phyloP scores from a whole-genome alignment of 331 rosid species.

The Malus hybrid region DNA sequence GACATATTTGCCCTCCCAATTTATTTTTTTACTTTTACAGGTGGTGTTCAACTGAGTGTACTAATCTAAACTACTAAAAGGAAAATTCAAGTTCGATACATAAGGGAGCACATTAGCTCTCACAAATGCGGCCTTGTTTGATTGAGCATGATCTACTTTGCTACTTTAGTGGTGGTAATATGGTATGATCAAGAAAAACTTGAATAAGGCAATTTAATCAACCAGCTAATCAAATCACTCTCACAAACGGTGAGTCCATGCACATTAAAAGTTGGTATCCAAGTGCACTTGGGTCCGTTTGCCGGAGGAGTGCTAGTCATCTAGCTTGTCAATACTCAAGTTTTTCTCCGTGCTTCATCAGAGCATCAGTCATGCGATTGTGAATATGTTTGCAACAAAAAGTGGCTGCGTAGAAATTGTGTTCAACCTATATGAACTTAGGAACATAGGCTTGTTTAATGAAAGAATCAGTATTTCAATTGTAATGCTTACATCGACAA shows the following conservation, averaged over 20 bases:
- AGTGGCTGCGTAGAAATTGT: not conserved
- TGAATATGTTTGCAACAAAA: not conserved
- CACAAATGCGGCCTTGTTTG: no score
- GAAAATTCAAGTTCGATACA: no score
- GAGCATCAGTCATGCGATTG: not conserved
- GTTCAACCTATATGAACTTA: not conserved
- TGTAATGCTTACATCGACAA: not conserved
- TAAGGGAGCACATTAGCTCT: no score
- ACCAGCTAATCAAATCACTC: no score
- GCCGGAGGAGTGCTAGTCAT: no score
- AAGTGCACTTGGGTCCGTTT: not conserved
- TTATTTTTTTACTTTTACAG: no score
- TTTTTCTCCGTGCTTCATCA: not conserved
- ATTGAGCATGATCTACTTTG: no score
- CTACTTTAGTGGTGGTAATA: not conserved
- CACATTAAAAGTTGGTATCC: not conserved
- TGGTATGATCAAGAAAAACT: no score
- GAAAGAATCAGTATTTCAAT: slow-evolving; percentile 13
- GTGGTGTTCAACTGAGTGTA: not conserved
- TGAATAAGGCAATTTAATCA: rapidly evolving
- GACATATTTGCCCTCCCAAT: not conserved
- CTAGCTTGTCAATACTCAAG: not conserved
- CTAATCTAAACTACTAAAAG: no score
- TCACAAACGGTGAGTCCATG: not conserved
- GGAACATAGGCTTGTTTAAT: not conserved